Evolutionary conservation across 768 basidiomycete species (phyloP), one percentile per base, ranked within the genome.

Genomic region (Tricholoma sp.): DNA sequence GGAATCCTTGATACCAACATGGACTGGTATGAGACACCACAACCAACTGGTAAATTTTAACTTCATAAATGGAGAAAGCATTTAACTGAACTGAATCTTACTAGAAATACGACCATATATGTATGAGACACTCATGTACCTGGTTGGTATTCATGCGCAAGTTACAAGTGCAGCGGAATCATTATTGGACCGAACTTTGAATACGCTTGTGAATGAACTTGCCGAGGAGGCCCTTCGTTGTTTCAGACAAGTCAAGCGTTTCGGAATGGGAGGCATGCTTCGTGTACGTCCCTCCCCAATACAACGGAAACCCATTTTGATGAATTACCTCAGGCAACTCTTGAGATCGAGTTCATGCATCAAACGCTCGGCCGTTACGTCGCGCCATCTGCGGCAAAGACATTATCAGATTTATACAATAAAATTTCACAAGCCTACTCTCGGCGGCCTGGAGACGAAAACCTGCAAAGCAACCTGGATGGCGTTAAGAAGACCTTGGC

Each of bases 331-430:
- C 69, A 98, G 94, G 97, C 97, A 12, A 98, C 97, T 4, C 85
- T 99, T 24, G 96, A 98, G 72, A 97, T 98, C 63, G 97, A 98
- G 74, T 98, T 98, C 76, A 86, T 98, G 79, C 96, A 99, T 71
- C 97, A 98, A 74, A 94, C 91, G 5, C 77, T 99, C 41, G 84
- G 87, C 29, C 86, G 90, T 63, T 95, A 96, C 68, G 89, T 98
- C 54, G 89, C 90, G 14, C 77, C 86, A 1, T 66, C 79, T 6
- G 92, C 96, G 12, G 89, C 89, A 34, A 85, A 86, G 66, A 91
- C 86, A 50, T 82, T 99, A 24, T 89, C 92, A 29, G 90, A 96
- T 57, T 79, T 98, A 53, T 99, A 98, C 75, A 91, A 88, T 68
- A 91, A 88, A 64, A 98, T 99, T 62, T 96, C 94, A 11, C 86